Base-by-base conservation (phyloP, 148 eudicot genomes). In the Fagopyrum homotropicum region DNA sequence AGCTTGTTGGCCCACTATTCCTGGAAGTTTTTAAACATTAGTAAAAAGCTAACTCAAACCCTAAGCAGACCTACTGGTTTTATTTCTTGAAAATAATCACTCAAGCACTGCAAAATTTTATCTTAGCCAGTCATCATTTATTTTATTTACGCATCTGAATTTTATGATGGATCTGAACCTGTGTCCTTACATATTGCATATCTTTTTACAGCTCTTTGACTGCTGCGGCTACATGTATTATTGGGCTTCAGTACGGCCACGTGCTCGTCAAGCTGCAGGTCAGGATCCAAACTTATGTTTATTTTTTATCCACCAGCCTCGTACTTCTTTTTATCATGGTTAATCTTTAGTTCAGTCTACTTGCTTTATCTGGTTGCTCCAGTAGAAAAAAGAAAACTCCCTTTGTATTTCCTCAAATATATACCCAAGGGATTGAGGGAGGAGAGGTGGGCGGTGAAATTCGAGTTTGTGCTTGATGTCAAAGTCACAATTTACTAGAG, bases 211-310 rank as follows among this genome's bases (percentile, higher is more conserved):
- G 97, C 50, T 88, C 97, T 79, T 82, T 92, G 60, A 87, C 91
- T 30, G 93, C 93, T 74, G 84, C 95, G 45, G 84, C 80, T 68
- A 86, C 82, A 29, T 85, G 91, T 86, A 85, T 92, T 8, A 88
- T 90, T 77, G 96, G 93, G 77, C 97, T 92, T 74, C 89, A 90
- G 75, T 92, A 83, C 75, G 97, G 97, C 72, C 97, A 92, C 73
- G 78, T 87, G 74, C 89, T 92, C 73, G 88, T 85, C 73, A 83
- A 88, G 59, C 82, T 80, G 54, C 88, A 87, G 95, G 97, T 90
- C 63, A 81, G 83, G 1, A 73, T 69, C 71, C 73, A 26, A 54
- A 61, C 72, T 44, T 47, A 30, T 66, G n/a, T 29, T 55, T 61
- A 61, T 61, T n/a, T n/a, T 26, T 61, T 45, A 66, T 66, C 45